Evolutionary conservation across 1,139 yeast genomes (phyloP).

Genomic region (Saccharomyces uvarum): DNA sequence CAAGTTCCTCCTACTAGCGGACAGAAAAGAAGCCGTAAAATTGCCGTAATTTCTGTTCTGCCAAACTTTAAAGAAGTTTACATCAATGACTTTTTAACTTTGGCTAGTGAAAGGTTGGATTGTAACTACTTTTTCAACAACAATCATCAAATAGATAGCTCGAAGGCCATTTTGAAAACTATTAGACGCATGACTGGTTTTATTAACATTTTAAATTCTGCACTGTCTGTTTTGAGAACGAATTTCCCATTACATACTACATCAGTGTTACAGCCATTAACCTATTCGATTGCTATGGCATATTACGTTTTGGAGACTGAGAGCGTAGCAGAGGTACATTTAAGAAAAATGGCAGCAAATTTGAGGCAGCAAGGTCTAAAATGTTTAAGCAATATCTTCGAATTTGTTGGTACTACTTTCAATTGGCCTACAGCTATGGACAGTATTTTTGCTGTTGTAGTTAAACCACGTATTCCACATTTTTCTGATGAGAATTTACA

Average conservation of each 20-base stretch:
- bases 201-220: slow-evolving; percentile 57
- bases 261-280: slow-evolving; percentile 50
- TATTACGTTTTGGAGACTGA: slow-evolving; percentile 40
- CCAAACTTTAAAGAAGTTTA: slow-evolving; percentile 53
- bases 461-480: slow-evolving; percentile 57
- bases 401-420: slow-evolving; percentile 38
- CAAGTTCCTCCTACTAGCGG: slow-evolving; percentile 55
- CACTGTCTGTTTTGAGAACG: slow-evolving; percentile 56
- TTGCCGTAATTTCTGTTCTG: slow-evolving; percentile 66
- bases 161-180: slow-evolving; percentile 18
- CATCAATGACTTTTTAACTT: slow-evolving; percentile 50
- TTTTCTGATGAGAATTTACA: slow-evolving; percentile 76
- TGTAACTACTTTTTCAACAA: slow-evolving; percentile 35
- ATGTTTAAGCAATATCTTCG: slow-evolving; percentile 47
- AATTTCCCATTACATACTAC: slow-evolving; percentile 45
- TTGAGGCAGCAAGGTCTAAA: slow-evolving; percentile 57
- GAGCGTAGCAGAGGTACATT: slow-evolving; percentile 12
- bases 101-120: slow-evolving; percentile 54
- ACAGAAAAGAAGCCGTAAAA: slow-evolving; percentile 63
- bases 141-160: slow-evolving; percentile 22
- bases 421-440: slow-evolving; percentile 54
- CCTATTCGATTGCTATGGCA: slow-evolving; percentile 50
- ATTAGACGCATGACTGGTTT: slow-evolving; percentile 63
- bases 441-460: slow-evolving; percentile 44
- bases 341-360: slow-evolving; percentile 43